Base-by-base conservation (phyloP, 2,329 filamentous ascomycete genomes). In the Tolypocladium pustulatum region DNA sequence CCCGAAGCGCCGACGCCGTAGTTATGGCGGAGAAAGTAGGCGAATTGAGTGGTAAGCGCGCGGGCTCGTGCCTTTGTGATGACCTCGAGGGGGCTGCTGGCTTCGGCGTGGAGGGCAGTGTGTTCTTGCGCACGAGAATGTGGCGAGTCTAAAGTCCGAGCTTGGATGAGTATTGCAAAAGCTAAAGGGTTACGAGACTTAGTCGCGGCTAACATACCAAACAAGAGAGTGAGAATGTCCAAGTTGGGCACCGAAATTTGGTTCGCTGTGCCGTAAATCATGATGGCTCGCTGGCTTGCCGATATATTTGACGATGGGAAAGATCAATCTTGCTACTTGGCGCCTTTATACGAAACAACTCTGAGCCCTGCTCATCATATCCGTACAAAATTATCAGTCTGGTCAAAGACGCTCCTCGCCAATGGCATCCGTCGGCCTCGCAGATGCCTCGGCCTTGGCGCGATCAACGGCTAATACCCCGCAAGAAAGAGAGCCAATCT, bases 91-190 rank as follows among this genome's bases (percentile, higher is more conserved):
- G 83, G 81, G 55, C 85, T 73, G 7, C 76, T 75, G 0, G 85
- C 84, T 63, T 85, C 82, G 51, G 77, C 74, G 66, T 86, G 82
- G 4, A 87, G 69, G 2, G 79, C 64, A 0, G 78, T 81, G 56
- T 82, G 74, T 53, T 82, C 77, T 27, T 75, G 65, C 15, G 71
- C 66, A 1, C 61, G 62, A 46, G 67, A 68, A 4, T 67, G 60
- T 34, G 72, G 60, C 20, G 69, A 74, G 20, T 78, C 76, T 76
- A 55, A 12, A 4, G 20, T 22, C 0, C 9, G 4, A 17, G 1
- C 1, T 34, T n/a, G 17, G 49, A 22, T 13, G 17, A 3, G 8
- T 1, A 10, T 1, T 15, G 20, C 30, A 8, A 52, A 32, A 17
- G 15, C 15, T 3, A 4, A 27, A 27, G 5, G 17, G 12, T 27